Evolutionary conservation across 768 basidiomycete species (phyloP).

Genomic region (Xerocomus spinulosus): DNA sequence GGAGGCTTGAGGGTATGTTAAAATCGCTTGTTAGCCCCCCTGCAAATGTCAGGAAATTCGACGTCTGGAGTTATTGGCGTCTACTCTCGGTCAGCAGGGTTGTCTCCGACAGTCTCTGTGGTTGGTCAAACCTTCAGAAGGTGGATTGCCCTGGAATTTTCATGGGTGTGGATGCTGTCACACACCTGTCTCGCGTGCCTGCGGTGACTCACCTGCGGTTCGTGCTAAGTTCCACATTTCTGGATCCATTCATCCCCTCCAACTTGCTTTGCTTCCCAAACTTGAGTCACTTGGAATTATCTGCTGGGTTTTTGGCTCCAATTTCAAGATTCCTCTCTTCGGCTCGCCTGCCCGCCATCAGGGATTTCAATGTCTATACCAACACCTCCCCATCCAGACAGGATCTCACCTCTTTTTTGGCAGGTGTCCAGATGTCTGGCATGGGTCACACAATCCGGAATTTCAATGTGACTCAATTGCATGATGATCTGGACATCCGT

Average conservation of each 20-base stretch:
- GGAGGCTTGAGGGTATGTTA: background rate
- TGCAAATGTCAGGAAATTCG: background rate
- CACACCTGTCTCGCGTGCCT: slow-evolving; percentile 1
- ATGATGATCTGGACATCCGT: background rate
- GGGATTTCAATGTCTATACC: background rate
- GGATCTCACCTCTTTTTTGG: background rate
- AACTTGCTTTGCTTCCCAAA: background rate
- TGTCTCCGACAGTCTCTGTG: background rate
- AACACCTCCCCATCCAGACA: background rate
- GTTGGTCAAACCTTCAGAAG: slow-evolving; percentile 3
- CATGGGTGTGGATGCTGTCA: slow-evolving; percentile 1
- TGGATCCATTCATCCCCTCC: background rate
- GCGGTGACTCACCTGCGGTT: background rate
- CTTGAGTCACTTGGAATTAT: background rate
- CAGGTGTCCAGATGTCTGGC: background rate
- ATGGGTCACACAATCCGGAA: background rate
- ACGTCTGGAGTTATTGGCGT: background rate
- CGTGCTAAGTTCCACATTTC: background rate
- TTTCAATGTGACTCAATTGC: background rate
- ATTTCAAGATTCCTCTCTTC: background rate
- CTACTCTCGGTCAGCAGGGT: too few relatives aligned
- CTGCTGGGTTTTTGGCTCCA: background rate
- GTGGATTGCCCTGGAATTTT: background rate
- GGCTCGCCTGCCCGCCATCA: background rate
- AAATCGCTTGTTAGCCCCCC: background rate